A percentile compares a stretch with the other conserved stretches of the same genome.
Evolutionary conservation across 176 grass and related monocot species (phyloP).

Genomic region (Oryza nivara): DNA sequence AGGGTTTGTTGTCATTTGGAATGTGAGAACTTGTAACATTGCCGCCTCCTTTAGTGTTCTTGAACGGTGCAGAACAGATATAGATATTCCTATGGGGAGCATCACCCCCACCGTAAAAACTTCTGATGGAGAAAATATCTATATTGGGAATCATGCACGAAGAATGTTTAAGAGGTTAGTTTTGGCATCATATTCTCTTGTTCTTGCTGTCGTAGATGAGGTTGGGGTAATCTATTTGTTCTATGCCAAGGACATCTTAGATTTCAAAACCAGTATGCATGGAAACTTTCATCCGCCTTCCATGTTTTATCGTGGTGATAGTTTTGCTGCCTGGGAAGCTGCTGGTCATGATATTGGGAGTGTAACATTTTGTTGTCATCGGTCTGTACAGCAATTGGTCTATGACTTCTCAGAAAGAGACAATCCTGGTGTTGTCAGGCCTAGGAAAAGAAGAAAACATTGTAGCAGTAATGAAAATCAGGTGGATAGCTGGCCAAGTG

Average conservation of each 20-base stretch:
- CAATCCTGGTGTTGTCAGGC: slow-evolving; percentile 31
- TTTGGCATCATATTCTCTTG: slow-evolving; percentile 64
- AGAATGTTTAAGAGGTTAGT: slow-evolving; percentile 73
- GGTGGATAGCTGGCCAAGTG: slow-evolving; percentile 50
- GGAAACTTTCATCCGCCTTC: slow-evolving; percentile 38
- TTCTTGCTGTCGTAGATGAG: slow-evolving; percentile 75
- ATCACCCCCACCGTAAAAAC: slow-evolving; percentile 29
- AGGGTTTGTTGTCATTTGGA: slow-evolving; percentile 78
- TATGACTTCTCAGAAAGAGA: slow-evolving; percentile 40
- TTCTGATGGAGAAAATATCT: slow-evolving; percentile 31
- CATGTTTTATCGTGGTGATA: slow-evolving; percentile 53
- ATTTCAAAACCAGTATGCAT: slow-evolving; percentile 47
- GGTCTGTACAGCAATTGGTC: slow-evolving; percentile 23
- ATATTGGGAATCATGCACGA: slow-evolving; percentile 10
- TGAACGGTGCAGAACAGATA: slow-evolving; percentile 43
- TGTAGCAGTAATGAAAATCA: slow-evolving; percentile 42
- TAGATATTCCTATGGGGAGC: slow-evolving; percentile 33
- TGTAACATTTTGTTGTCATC: slow-evolving; percentile 52
- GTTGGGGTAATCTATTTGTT: slow-evolving; percentile 75
- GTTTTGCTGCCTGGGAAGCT: slow-evolving; percentile 68
- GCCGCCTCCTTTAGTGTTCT: slow-evolving; percentile 55
- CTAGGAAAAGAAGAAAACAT: slow-evolving; percentile 61
- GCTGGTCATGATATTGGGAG: slow-evolving; percentile 76
- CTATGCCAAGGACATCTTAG: slow-evolving; percentile 71
- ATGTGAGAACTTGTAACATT: slow-evolving; percentile 54